A percentile compares a stretch with the other conserved stretches of the same genome.
Conservation (phyloP, 2,329 filamentous ascomycete species). For the Apiospora marii region DNA sequence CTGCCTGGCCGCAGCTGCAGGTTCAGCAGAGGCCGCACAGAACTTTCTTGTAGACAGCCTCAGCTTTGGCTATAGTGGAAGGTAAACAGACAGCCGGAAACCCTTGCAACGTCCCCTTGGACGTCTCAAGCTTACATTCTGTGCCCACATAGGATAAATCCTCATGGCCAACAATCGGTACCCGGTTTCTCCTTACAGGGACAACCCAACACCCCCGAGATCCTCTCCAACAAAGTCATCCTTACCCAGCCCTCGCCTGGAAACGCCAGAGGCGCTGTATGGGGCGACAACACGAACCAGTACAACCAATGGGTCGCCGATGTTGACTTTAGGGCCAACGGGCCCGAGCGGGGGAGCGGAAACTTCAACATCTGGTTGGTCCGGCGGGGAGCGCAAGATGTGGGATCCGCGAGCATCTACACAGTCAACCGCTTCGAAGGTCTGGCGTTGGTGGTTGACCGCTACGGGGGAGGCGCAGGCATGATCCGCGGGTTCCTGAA, state of each 20-base stretch:
- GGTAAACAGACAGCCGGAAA: constrained; percentile 49
- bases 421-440: constrained; percentile 87
- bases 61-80: constrained; percentile 77
- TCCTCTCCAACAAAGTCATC: constrained; percentile 89
- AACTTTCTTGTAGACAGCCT: constrained; percentile 75
- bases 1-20: constrained; percentile 50
- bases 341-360: constrained; percentile 83
- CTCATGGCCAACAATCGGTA: constrained; percentile 59
- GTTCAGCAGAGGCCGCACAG: constrained; percentile 62
- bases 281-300: constrained; percentile 72
- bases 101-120: constrained; percentile 1
- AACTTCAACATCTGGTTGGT: constrained; percentile 95
- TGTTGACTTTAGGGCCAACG: constrained; percentile 86
- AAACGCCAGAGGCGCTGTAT: constrained; percentile 83
- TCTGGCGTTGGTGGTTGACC: constrained; percentile 86
- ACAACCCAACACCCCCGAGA: constrained; percentile 62
- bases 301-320: constrained; percentile 81
- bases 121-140: constrained; percentile 23
- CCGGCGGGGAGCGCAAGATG: constrained; percentile 68
- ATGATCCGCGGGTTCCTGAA: constrained; percentile 93
- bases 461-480: constrained; percentile 78
- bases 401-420: constrained; percentile 82
- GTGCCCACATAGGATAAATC: constrained; percentile 60
- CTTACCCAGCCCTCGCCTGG: constrained; percentile 89
- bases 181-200: constrained; percentile 64